phyloP scores from a whole-genome alignment of 2,329 filamentous ascomycete species.

The Ilyonectria destructans region DNA sequence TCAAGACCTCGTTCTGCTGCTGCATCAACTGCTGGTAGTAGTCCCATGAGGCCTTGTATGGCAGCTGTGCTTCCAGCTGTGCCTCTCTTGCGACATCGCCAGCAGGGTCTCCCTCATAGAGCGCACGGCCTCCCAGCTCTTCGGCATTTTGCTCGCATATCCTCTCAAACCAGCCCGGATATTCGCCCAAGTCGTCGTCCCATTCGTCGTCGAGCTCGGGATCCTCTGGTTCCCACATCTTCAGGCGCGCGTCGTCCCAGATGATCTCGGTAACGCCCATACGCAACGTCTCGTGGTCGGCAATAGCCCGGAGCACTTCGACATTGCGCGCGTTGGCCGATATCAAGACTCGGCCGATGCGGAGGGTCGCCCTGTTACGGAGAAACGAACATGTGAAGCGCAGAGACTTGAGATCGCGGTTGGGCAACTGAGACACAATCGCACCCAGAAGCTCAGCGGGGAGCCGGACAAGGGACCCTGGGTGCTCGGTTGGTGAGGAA shows the following conservation, averaged over 20 bases:
- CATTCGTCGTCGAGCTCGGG: background rate
- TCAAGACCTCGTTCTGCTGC: slow-evolving; percentile 55
- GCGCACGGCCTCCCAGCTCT: background rate
- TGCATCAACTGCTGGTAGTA: slow-evolving; percentile 53
- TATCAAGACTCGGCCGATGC: slow-evolving; percentile 55
- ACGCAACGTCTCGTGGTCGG: slow-evolving; percentile 54
- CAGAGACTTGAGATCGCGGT: background rate
- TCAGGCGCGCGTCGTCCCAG: slow-evolving; percentile 53
- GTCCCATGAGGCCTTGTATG: slow-evolving; percentile 39
- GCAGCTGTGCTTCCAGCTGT: background rate
- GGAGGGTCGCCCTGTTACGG: background rate
- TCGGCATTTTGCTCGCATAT: background rate
- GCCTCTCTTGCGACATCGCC: background rate
- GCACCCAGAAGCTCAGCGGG: too few relatives aligned
- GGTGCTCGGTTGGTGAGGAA: too few relatives aligned
- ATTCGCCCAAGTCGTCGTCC: background rate
- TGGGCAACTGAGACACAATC: background rate
- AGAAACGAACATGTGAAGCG: background rate
- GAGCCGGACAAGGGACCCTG: too few relatives aligned
- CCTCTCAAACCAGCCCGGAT: background rate
- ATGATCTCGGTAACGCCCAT: slow-evolving; percentile 56
- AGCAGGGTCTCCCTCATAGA: background rate
- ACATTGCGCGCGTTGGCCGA: slow-evolving; percentile 59
- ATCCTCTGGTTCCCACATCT: background rate
- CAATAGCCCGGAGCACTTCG: slow-evolving; percentile 55